Evolutionary conservation across 2,329 filamentous ascomycete species (phyloP), one percentile per base, ranked within the genome.

Genomic region (Cladorrhinum sp.): DNA sequence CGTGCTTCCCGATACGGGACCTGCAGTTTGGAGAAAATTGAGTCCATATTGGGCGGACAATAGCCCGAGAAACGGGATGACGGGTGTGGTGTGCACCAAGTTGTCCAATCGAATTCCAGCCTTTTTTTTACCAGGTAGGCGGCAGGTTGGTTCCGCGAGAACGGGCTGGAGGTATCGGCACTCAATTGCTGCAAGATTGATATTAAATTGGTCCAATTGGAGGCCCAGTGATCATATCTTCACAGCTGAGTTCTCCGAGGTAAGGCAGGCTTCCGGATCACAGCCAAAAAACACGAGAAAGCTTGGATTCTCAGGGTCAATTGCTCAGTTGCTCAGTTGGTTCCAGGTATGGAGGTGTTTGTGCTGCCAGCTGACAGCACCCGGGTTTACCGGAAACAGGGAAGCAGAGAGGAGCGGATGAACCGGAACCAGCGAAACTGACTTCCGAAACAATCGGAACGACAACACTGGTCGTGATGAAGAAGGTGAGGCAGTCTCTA

Each of bases 1-100:
- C 74, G 71, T 61, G 69, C 63, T 61, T 73, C 68, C 59, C 74
- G 71, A 66, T 76, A 76, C 8, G 74, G 73, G 23, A 75, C 64
- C 53, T 67, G 70, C n/a, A 68, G 48, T 16, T 63, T 55, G 52
- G 59, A 63, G 56, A 64, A 46, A 55, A 63, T 24, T 53, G 57
- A 23, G 3, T 18, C 42, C 66, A 68, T 67, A 39, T 14, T 21
- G n/a, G 26, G 14, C 21, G 33, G 16, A 24, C n/a, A 33, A 21
- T 54, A 24, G 10, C 16, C 28, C 52, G 52, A 36, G 52, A 54
- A 36, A 36, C 52, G 52, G 52, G 26, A 46, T 46, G 16, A 20
- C 3, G 5, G 16, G 42, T 8, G 7, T 2, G n/a, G n/a, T 18
- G 16, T 20, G 36, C 10, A 16, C 42, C n/a, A 20, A 10, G 42